Base-by-base conservation (phyloP, 306 rosid species). In the Castanea mollissima region DNA sequence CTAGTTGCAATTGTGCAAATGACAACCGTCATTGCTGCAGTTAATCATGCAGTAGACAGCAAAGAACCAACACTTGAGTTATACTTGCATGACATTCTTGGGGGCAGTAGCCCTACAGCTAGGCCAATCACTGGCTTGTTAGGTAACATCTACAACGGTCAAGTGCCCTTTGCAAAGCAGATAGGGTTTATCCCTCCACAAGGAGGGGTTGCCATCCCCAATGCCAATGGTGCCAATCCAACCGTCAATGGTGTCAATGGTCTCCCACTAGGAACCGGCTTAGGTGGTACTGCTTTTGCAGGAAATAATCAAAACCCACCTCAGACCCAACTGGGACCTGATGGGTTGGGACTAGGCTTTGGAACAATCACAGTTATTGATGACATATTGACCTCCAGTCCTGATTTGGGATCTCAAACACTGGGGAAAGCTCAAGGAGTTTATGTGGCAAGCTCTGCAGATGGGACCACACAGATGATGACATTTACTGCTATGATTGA, bases 201-300 rank as follows among this genome's bases (percentile, higher is more conserved):
- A 18, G 87, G 73, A 19, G 84, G 59, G 13, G 82, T 89, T 32
- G 89, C 92, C 38, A 69, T 86, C 44, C 92, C 92, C 7, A 86
- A 89, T 76, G 92, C 90, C 73, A 89, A 81, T 19, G 84, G 86
- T 25, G 91, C 86, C 51, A 49, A 78, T 69, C 85, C 89, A 2
- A 89, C 90, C 2, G 84, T 82, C 18, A 89, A 89, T 62, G 92
- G 92, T 8, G 79, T 75, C 82, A 89, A 69, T 18, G 92, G 92
- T 14, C 85, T 86, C 29, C 92, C 92, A 20, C 79, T 89, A n/a
- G 90, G 90, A 60, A 86, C 90, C 0, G 92, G 89, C 79, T 74
- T 86, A 80, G 79, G 84, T 15, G 92, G 92, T 23, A 89, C 92
- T 4, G 18, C 82, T 73, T 86, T 82, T 62, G 86, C 85, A 10